Conservation (phyloP, 1,284 basidiomycete genomes). For the Pterulicium gracile region DNA sequence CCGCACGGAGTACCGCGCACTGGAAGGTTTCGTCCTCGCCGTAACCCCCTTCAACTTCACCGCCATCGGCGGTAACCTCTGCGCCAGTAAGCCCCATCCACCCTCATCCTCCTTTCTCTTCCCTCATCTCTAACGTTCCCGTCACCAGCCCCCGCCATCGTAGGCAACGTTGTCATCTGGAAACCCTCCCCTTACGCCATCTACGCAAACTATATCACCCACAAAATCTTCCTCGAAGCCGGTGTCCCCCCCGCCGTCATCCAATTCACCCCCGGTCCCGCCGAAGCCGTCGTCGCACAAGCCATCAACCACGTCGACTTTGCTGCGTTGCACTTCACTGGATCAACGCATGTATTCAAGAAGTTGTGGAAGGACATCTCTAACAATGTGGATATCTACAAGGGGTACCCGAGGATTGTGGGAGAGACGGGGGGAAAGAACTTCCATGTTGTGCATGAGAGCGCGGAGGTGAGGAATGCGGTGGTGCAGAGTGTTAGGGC, state of each 20-base stretch:
- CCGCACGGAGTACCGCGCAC: constrained; percentile 89
- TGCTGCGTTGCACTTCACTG: constrained; percentile 93
- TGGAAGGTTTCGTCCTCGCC: constrained; percentile 96
- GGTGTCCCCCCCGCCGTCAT: constrained; percentile 92
- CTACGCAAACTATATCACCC: constrained; percentile 89
- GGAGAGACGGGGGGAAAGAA: constrained; percentile 98
- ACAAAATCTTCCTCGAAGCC: constrained; percentile 90
- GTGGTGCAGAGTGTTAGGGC: constrained; percentile 84
- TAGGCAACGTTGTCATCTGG: constrained; percentile 95
- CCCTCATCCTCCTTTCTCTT: neutral
- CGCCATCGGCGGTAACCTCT: constrained; percentile 91
- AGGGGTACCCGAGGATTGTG: constrained; percentile 87
- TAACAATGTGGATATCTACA: constrained; percentile 78
- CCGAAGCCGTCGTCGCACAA: constrained; percentile 74
- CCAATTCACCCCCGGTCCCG: constrained; percentile 90
- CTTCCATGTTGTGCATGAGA: constrained; percentile 89
- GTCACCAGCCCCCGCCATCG: constrained; percentile 70
- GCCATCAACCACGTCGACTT: constrained; percentile 76
- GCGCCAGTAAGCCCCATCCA: constrained; percentile 38
- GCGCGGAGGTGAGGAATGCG: constrained; percentile 81
- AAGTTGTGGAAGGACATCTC: constrained; percentile 96
- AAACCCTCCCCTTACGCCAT: constrained; percentile 95
- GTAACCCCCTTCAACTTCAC: constrained; percentile 99
- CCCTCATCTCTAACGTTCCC: constrained; percentile 6
- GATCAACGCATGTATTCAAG: constrained; percentile 90